Evolutionary conservation across 2,329 filamentous ascomycete genomes (phyloP).

Genomic region (Plectosphaerella cucumerina): DNA sequence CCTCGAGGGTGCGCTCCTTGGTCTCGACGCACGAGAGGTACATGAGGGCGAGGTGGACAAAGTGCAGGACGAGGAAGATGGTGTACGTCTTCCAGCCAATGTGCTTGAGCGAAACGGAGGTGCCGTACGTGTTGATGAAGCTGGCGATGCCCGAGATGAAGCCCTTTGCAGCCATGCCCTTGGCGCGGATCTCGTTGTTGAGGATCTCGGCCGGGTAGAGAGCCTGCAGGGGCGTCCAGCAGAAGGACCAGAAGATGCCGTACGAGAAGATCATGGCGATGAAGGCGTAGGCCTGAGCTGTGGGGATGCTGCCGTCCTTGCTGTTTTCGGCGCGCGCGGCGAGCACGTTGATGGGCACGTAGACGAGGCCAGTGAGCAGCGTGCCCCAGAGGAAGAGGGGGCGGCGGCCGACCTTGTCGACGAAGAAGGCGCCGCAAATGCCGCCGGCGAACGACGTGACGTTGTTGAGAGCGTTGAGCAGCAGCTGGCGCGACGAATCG

Average conservation of each 20-base stretch:
- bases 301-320: conserved; percentile 13
- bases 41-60: conserved; percentile 13
- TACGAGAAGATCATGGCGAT: conserved; percentile 37
- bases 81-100: conserved; percentile 39
- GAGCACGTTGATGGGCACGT: conserved; percentile 26
- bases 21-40: conserved; percentile 36
- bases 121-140: conserved; percentile 31
- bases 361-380: conserved; percentile 21
- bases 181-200: conserved; percentile 27
- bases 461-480: conserved; percentile 34
- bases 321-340: conserved; percentile 20
- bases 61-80: conserved; percentile 39
- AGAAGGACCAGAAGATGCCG: conserved; percentile 37
- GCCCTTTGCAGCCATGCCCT: conserved; percentile 37
- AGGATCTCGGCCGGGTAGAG: conserved; percentile 32
- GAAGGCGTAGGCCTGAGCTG: conserved; percentile 8
- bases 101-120: conserved; percentile 35
- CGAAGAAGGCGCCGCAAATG: conserved; percentile 32
- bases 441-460: conserved; percentile 37
- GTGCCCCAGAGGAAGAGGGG: conserved; percentile 40
- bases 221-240: conserved; percentile 41
- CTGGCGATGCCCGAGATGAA: conserved; percentile 26
- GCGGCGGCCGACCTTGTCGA: conserved; percentile 41
- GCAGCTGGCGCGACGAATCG: conserved; percentile 24
- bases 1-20: conserved; percentile 48